Percentiles rank a stretch among this genome's conserved stretches.
Evolutionary conservation across 1,284 basidiomycete species (phyloP).

Genomic region (Sporisorium exsertum): DNA sequence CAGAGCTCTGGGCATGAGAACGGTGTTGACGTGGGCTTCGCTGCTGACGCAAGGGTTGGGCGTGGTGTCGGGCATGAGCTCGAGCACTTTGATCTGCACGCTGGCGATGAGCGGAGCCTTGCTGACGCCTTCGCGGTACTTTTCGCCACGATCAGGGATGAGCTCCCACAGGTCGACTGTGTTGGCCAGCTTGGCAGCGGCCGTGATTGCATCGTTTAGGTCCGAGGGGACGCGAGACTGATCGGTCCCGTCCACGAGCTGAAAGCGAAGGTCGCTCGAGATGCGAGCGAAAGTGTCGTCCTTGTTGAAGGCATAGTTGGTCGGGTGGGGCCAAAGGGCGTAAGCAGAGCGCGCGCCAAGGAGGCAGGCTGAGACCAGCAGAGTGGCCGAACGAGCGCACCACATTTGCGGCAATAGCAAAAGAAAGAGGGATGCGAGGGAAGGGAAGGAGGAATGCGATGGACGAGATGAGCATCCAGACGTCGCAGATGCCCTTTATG

Average conservation of each 20-base stretch:
- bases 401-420: constrained; percentile 13
- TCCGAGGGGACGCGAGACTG: constrained; percentile 67
- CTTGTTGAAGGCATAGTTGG: constrained; percentile 73
- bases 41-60: constrained; percentile 25
- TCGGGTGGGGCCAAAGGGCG: constrained; percentile 70
- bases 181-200: constrained; percentile 40
- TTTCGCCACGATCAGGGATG: constrained; percentile 73
- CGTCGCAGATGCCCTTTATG: not conserved
- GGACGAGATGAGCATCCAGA: not conserved
- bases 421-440: not conserved
- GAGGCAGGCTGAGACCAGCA: constrained; percentile 24
- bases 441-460: not conserved
- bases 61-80: constrained; percentile 31
- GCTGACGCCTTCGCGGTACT: constrained; percentile 69
- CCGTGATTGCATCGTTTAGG: constrained; percentile 73
- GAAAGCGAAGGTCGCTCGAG: constrained; percentile 72
- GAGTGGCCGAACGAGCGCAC: constrained; percentile 6
- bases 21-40: not conserved
- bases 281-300: constrained; percentile 72
- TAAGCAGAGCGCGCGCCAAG: constrained; percentile 17
- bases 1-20: constrained; percentile 2
- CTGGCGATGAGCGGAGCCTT: constrained; percentile 54
- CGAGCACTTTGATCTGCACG: constrained; percentile 42
- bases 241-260: constrained; percentile 68
- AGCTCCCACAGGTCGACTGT: constrained; percentile 73